Conservation (phyloP, 140 eudicot genomes). For the Ambrosia hybrid region DNA sequence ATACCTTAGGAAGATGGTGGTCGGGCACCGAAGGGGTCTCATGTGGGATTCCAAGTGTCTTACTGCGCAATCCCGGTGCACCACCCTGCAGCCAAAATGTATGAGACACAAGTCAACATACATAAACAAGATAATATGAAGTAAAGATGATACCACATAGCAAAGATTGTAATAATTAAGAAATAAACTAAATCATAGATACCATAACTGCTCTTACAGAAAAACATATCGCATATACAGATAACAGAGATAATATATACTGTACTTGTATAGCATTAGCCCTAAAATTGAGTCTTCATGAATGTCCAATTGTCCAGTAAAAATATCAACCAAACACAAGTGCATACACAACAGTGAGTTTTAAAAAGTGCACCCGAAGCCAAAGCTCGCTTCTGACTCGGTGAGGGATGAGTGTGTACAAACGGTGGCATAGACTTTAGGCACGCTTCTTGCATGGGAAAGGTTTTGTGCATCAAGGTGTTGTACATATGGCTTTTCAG, state of each 20-base stretch:
- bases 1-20: conserved; percentile 77
- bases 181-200: not conserved
- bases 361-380: too few relatives aligned
- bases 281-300: conserved; percentile 12
- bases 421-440: too few relatives aligned
- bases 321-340: conserved; percentile 10
- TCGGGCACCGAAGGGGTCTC: conserved; percentile 40
- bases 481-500: too few relatives aligned
- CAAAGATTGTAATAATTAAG: not conserved
- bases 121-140: conserved; percentile 7
- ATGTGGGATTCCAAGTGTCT: conserved; percentile 49
- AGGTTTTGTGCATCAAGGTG: too few relatives aligned
- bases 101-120: conserved; percentile 26
- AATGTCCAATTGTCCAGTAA: not conserved
- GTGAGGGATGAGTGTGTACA: too few relatives aligned
- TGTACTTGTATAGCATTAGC: not conserved
- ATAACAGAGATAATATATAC: not conserved
- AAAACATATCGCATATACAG: not conserved
- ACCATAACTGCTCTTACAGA: not conserved
- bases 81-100: conserved; percentile 47
- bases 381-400: too few relatives aligned
- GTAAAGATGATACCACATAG: not conserved
- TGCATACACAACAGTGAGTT: not conserved
- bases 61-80: conserved; percentile 38
- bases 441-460: too few relatives aligned